Base-by-base conservation (phyloP, 2,329 filamentous ascomycete genomes). In the Mariannaea sp. region DNA sequence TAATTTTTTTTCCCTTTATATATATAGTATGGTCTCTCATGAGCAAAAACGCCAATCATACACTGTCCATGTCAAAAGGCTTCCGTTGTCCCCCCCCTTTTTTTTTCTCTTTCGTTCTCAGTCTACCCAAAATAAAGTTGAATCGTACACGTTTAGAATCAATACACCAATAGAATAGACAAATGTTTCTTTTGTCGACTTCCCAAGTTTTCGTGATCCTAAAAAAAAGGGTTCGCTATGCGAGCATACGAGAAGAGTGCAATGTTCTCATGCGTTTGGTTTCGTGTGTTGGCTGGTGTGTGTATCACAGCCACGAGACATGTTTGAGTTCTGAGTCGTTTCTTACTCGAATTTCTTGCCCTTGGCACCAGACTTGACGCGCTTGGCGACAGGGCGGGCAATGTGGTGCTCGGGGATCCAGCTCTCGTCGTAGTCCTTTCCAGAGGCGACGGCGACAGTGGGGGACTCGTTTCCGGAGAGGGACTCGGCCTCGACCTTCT, bases 341-440 rank as follows among this genome's bases (percentile, higher is more conserved):
- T 39, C 43, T 57, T 71, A 72, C 54, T 71, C 68, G 39, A 55
- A 60, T 53, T 58, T 59, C 69, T 71, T 71, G 65, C 64, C 67
- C 74, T 81, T 81, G 63, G 77, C 75, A 60, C 79, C 75, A 61
- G 80, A 83, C 82, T 86, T 86, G 73, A 83, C 81, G 60, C 84
- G 82, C 73, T 82, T 82, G 52, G 84, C 88, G 64, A 88, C 81
- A 30, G 93, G 92, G 65, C 90, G 87, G 79, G 93, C 90, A 73
- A 97, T 85, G 76, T 97, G 92, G 72, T 89, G 85, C 58, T 86
- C 85, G 24, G 92, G 92, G 66, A 97, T 96, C 92, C 93, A 97
- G 79, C 87, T 90, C 79, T 93, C 88, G 68, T 96, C 92, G 74
- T 92, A 96, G 56, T 81, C 81, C 77, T 90, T 90, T 56, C 82